A percentile compares a stretch with the other conserved stretches of the same genome.
phyloP scores from a whole-genome alignment of 2,329 filamentous ascomycete species.

The Taxawa tesnikishii region DNA sequence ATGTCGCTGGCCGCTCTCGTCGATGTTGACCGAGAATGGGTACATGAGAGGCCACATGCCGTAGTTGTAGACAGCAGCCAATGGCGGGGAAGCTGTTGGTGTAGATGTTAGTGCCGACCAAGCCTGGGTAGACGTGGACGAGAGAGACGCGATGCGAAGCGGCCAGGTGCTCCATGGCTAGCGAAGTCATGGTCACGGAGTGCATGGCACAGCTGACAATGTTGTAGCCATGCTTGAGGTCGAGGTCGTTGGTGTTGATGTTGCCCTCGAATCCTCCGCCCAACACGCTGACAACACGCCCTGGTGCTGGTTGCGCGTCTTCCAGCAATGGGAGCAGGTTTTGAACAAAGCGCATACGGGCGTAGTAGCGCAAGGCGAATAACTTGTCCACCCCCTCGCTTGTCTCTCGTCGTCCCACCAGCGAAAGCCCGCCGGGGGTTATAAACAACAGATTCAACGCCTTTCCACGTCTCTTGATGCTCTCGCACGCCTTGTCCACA shows the following conservation, averaged over 20 bases:
- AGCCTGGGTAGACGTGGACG: conserved; percentile 11
- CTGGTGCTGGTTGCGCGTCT: conserved; percentile 6
- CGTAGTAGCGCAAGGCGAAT: conserved; percentile 1
- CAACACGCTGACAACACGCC: conserved; percentile 1
- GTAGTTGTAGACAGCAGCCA: conserved; percentile 5
- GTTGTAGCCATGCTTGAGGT: conserved; percentile 1
- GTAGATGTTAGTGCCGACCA: conserved; percentile 8
- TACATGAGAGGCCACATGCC: conserved; percentile 8
- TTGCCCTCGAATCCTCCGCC: not conserved
- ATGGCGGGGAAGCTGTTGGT: conserved; percentile 1
- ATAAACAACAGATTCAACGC: conserved; percentile 25
- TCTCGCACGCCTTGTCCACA: conserved; percentile 16
- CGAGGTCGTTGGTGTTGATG: conserved; percentile 1
- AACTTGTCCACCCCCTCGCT: not conserved
- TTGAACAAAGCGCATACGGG: not conserved
- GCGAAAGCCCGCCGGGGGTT: conserved; percentile 20
- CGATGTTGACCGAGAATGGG: conserved; percentile 4
- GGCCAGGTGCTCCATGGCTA: conserved; percentile 11
- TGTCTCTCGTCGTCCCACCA: conserved; percentile 11
- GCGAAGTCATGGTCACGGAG: conserved; percentile 9
- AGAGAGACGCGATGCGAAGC: conserved; percentile 8
- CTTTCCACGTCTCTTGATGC: conserved; percentile 17
- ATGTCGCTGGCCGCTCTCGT: conserved; percentile 11
- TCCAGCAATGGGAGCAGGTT: conserved; percentile 1
- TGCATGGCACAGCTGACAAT: not conserved